Conservation (phyloP, 2,329 filamentous ascomycete species). For the Didymella glomerata region DNA sequence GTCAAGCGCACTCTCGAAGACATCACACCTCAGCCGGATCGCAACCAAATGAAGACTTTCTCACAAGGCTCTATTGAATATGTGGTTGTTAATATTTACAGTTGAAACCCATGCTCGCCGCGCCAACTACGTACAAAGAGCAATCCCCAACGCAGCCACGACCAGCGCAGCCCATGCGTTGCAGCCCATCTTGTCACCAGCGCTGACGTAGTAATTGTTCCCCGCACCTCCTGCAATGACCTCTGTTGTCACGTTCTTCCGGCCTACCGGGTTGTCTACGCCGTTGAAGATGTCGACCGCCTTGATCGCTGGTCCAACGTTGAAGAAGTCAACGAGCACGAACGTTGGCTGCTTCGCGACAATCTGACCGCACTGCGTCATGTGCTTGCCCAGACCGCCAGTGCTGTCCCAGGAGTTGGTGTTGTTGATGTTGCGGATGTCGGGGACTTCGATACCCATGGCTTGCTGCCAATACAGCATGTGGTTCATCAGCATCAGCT, state of each 20-base stretch:
- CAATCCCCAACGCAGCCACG: constrained; percentile 4
- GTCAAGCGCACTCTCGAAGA: not conserved
- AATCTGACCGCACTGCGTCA: constrained; percentile 59
- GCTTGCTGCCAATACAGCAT: constrained; percentile 70
- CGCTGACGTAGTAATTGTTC: constrained; percentile 11
- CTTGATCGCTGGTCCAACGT: constrained; percentile 71
- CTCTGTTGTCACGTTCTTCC: constrained; percentile 41
- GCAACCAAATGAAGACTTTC: too few relatives aligned
- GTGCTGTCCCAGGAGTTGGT: constrained; percentile 70
- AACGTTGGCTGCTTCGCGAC: constrained; percentile 71
- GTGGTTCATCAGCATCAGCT: constrained; percentile 78
- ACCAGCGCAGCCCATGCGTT: constrained; percentile 16
- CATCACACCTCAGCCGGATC: not conserved
- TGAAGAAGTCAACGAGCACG: constrained; percentile 80
- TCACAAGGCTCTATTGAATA: not conserved
- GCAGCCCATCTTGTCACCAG: constrained; percentile 12
- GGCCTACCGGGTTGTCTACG: constrained; percentile 56
- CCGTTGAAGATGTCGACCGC: constrained; percentile 74
- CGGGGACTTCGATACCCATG: constrained; percentile 38
- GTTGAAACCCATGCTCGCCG: too few relatives aligned
- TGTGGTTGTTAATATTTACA: not conserved
- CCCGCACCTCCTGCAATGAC: constrained; percentile 11
- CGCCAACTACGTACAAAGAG: constrained; percentile 2
- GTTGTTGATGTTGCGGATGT: constrained; percentile 61
- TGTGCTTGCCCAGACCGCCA: constrained; percentile 58